Percentiles rank a stretch among this genome's conserved stretches.
phyloP scores from a whole-genome alignment of 768 basidiomycete species.

The Trichaptum fuscoviolaceum region DNA sequence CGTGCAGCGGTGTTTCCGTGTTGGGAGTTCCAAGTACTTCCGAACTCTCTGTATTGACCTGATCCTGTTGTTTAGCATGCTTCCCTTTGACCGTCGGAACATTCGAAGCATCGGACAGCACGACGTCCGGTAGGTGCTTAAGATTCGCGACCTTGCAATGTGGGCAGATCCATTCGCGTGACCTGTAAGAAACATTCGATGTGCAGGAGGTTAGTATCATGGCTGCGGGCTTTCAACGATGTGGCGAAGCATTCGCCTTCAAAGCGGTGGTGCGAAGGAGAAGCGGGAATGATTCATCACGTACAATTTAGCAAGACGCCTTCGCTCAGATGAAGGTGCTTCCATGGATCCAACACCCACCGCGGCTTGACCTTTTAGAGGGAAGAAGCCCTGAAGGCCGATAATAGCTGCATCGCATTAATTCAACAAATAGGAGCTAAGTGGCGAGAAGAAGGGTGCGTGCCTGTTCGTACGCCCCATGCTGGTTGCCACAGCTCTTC shows the following conservation, averaged over 20 bases:
- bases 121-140: conserved; percentile 66
- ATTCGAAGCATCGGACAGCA: no score
- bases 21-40: no score
- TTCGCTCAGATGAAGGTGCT: conserved; percentile 67
- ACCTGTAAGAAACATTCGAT: conserved; percentile 39
- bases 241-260: no score
- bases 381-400: conserved; percentile 85
- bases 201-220: conserved; percentile 9
- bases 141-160: conserved; percentile 65
- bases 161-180: conserved; percentile 76
- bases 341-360: conserved; percentile 87
- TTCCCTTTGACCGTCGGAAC: no score
- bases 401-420: conserved; percentile 57
- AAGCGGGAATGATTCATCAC: conserved; percentile 22
- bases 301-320: conserved; percentile 70
- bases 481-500: conserved; percentile 98
- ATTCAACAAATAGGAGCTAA: conserved; percentile 9
- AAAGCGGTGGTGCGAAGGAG: neutral
- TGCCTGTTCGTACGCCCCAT: conserved; percentile 95
- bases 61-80: no score
- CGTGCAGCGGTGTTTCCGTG: no score
- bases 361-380: conserved; percentile 81
- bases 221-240: neutral
- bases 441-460: conserved; percentile 16
- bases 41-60: no score